Conservation (phyloP, 805 yeast genomes). For the Saturnispora bothae region DNA sequence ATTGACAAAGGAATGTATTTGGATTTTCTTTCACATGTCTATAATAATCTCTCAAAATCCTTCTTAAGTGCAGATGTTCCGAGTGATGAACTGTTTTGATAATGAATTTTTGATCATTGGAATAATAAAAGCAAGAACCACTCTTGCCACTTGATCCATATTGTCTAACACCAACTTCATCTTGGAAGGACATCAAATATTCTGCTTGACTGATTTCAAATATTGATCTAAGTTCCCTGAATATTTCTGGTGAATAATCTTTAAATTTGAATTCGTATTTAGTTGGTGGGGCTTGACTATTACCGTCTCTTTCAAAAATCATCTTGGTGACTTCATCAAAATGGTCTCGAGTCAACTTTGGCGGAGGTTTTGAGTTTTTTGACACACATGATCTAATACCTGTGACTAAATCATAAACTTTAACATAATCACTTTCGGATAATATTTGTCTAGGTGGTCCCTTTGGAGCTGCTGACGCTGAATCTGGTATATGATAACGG, state of each 20-base stretch:
- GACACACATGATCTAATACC: constrained; percentile 95
- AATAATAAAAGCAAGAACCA: constrained; percentile 92
- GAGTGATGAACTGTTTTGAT: constrained; percentile 92
- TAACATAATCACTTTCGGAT: constrained; percentile 78
- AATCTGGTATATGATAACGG: constrained; percentile 24
- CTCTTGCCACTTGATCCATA: constrained; percentile 94
- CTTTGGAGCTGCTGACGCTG: not conserved
- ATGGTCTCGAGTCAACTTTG: constrained; percentile 56
- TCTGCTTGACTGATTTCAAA: constrained; percentile 95
- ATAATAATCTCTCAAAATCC: constrained; percentile 65
- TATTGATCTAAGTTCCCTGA: constrained; percentile 65
- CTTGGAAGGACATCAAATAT: constrained; percentile 82
- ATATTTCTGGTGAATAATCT: constrained; percentile 92
- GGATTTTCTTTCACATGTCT: constrained; percentile 75
- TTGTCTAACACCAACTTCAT: constrained; percentile 85
- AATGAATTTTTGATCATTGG: constrained; percentile 86
- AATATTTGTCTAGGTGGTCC: constrained; percentile 14
- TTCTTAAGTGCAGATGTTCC: constrained; percentile 78
- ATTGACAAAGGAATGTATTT: constrained; percentile 84
- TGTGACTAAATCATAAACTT: constrained; percentile 95
- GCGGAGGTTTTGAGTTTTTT: constrained; percentile 77
- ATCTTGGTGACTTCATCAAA: constrained; percentile 66
- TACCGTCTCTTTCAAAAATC: constrained; percentile 80
- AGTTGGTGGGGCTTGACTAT: constrained; percentile 84
- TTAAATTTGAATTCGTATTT: constrained; percentile 94